Conservation (phyloP, 768 basidiomycete genomes). For the Mycena rosella region DNA sequence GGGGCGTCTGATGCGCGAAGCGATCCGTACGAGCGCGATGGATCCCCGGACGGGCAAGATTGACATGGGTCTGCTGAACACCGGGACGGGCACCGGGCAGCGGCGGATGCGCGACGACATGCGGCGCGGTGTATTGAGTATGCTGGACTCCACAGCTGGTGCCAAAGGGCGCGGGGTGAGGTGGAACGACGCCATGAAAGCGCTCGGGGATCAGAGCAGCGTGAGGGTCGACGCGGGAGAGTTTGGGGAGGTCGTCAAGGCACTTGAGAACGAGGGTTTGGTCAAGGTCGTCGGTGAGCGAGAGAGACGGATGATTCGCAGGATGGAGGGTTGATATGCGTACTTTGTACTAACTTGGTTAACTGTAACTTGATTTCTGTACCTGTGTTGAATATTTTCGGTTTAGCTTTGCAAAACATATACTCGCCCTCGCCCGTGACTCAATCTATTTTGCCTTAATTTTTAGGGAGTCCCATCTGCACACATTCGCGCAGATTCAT, state of each 20-base stretch:
- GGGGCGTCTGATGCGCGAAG: constrained; percentile 94
- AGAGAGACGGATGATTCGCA: constrained; percentile 84
- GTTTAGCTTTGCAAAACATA: not conserved
- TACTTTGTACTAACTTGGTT: not conserved
- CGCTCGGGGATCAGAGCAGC: constrained; percentile 86
- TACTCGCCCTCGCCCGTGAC: no score
- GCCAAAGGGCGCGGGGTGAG: constrained; percentile 72
- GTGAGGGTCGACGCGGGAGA: constrained; percentile 84
- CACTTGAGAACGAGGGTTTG: constrained; percentile 86
- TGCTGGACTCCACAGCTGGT: constrained; percentile 68
- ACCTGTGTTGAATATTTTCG: constrained; percentile 13
- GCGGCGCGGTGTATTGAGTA: constrained; percentile 79
- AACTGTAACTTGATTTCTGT: constrained; percentile 10
- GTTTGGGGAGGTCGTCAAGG: constrained; percentile 83
- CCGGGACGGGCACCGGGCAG: constrained; percentile 91
- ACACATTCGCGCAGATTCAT: no score
- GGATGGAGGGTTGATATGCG: constrained; percentile 65
- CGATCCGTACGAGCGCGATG: constrained; percentile 94
- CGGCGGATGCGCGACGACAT: constrained; percentile 91
- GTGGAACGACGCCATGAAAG: constrained; percentile 87
- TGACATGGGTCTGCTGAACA: constrained; percentile 95
- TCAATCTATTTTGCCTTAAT: no score
- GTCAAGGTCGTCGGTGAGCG: constrained; percentile 90
- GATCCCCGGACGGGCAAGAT: constrained; percentile 98
- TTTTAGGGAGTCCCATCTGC: no score